Base-by-base conservation (phyloP, 305 asterid species). In the Fraxinus sp. region DNA sequence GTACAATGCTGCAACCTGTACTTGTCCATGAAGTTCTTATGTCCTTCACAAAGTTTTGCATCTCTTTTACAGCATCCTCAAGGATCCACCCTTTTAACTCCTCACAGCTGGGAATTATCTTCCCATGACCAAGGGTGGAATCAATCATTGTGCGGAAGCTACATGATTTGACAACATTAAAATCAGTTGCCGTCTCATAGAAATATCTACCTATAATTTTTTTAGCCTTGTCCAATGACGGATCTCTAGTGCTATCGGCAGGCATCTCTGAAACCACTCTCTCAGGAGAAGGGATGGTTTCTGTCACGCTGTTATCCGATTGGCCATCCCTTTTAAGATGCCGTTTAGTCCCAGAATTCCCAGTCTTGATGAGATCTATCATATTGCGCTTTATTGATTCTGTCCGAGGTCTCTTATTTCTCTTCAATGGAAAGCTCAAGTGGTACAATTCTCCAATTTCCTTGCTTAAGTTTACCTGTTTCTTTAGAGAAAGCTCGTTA, bases 71-170 rank as follows among this genome's bases (percentile, higher is more conserved):
- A 1, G 76, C 83, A 35, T 90, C 94, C 55, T 82, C 55, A 20
- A 91, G 87, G 37, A 92, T 88, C 93, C 92, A 89, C 5, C 96
- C 95, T 78, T 79, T 85, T 64, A 94, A 86, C 86, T 92, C 97
- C 75, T 87, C 70, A 62, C 18, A 20, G 8, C 88, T 88, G 0
- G 97, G 98, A 52, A 90, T 71, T 16, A 57, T 74, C 64, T 75
- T 66, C 24, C 84, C 85, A 36, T 74, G 78, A 41, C 62, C 62
- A 33, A 64, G 46, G 78, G 84, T 84, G 52, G 84, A 80, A 36
- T 62, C 30, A 24, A 89, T 37, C 94, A 91, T 87, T 28, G 62
- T 78, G 55, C 36, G 79, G 78, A 93, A 93, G 89, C 85, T 89
- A 11, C 88, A 88, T 7, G 80, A 75, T 52, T 81, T 77, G 11